Evolutionary conservation across 2,329 filamentous ascomycete genomes (phyloP), one percentile per base, ranked within the genome.

Genomic region (Diaporthe capsici): DNA sequence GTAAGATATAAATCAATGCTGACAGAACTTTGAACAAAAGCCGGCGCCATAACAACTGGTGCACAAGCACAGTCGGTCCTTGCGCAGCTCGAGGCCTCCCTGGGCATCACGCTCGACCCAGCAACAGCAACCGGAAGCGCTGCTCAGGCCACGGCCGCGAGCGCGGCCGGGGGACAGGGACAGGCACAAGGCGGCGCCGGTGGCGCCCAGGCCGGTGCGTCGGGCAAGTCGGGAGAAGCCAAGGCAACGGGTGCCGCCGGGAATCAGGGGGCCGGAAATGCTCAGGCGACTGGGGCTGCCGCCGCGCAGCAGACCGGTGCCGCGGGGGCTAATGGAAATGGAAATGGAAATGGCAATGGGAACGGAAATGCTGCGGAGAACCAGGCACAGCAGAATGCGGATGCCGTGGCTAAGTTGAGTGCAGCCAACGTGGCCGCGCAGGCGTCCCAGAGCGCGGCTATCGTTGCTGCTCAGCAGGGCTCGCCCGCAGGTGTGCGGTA

Each of bases 381-480:
- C 49, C 65, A 70, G 9, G 65, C 47, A 8, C 65, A 70, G 9
- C 47, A 70, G n/a, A 70, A 70, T 25, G 65, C 65, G 34, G 65
- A 55, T 9, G 65, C 65, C 49, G 65, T 70, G 49, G 65, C 65
- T 17, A 42, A 70, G 22, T 34, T 70, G 34, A 70, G 65, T n/a
- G 49, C 47, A 1, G 65, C 65, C 47, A 70, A 70, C 9, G 65
- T 70, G 4, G 65, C 65, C 10, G 65, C 65, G 9, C 65, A 70
- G 65, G 65, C 65, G n/a, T 70, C 65, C 8, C 65, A 70, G 65
- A 70, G 65, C 34, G 65, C 65, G 4, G 65, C 65, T 13, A 70
- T 70, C n/a, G 34, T 70, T 42, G 65, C 65, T 28, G 65, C 65
- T 31, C 65, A 70, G 49, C 65, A 55, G 34, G 65, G 47, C 65